Percentiles rank a stretch among this genome's conserved stretches.
These are phyloP conservation scores for Nicotiana noctiflora DNA, from an alignment of 257 asterid genomes.

Conservation along the genomic window DNA sequence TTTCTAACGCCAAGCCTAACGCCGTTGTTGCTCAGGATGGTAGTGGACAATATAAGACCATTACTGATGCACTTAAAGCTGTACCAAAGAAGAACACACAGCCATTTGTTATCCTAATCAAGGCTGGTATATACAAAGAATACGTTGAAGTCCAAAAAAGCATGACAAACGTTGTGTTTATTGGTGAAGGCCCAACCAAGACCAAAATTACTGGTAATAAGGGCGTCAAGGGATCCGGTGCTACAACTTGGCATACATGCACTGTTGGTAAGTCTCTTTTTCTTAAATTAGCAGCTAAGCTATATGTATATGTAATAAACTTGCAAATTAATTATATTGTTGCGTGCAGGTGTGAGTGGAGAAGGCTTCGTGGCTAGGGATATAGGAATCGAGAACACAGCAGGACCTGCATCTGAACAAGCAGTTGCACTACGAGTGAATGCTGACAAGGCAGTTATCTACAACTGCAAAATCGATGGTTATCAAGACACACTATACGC, in stretches of 20 bases:
- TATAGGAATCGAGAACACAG: constrained; percentile 72
- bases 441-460: constrained; percentile 35
- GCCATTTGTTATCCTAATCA: constrained; percentile 33
- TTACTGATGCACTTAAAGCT: constrained; percentile 34
- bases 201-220: constrained; percentile 44
- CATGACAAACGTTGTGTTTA: constrained; percentile 33
- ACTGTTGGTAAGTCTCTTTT: constrained; percentile 29
- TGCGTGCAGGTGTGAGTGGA: constrained; percentile 43
- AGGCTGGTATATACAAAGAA: constrained; percentile 61
- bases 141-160: constrained; percentile 28
- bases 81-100: constrained; percentile 26
- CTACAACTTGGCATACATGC: constrained; percentile 24
- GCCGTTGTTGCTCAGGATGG: constrained; percentile 65
- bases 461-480: constrained; percentile 45
- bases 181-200: constrained; percentile 60
- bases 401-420: constrained; percentile 42
- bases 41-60: constrained; percentile 44
- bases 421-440: constrained; percentile 60
- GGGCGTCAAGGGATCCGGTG: constrained; percentile 19
- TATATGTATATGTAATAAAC: too few species aligned
- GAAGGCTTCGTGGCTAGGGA: constrained; percentile 61
- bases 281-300: too few species aligned
- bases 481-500: constrained; percentile 56
- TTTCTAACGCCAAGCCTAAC: constrained; percentile 19
- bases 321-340: background rate